A percentile compares a stretch with the other conserved stretches of the same genome.
Conservation (phyloP, 345 rosid genomes). For the Pelargonium nanum region DNA sequence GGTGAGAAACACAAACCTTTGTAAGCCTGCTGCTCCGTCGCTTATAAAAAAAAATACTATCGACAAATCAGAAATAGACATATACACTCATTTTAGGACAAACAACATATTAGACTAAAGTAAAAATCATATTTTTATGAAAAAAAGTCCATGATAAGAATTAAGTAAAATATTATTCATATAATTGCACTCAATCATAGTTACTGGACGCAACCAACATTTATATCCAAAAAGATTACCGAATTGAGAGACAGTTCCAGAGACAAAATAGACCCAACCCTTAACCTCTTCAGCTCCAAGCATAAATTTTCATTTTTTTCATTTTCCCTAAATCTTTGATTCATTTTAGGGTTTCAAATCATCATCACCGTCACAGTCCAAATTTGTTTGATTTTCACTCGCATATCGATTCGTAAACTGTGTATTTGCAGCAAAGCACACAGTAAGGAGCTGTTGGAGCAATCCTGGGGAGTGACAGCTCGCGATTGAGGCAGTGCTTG, state of each 20-base stretch:
- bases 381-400: not conserved
- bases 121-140: no score
- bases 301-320: no score
- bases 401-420: not conserved
- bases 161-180: no score
- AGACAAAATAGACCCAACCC: not conserved
- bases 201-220: not conserved
- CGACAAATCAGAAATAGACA: not conserved
- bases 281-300: not conserved
- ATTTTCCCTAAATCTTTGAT: not conserved
- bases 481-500: constrained; percentile 29
- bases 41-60: no score
- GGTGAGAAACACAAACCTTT: no score
- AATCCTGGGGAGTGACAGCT: constrained; percentile 55
- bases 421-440: not conserved
- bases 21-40: no score
- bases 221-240: not conserved
- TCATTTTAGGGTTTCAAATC: not conserved
- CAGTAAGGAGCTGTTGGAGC: constrained; percentile 10
- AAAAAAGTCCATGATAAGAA: no score
- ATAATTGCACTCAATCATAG: not conserved
- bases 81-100: not conserved
- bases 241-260: not conserved
- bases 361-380: not conserved
- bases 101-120: not conserved